A percentile compares a stretch with the other conserved stretches of the same genome.
These are phyloP conservation scores for Pythium dissimile DNA, from an alignment of 352 stramenopile genomes.

Conservation along the genomic window DNA sequence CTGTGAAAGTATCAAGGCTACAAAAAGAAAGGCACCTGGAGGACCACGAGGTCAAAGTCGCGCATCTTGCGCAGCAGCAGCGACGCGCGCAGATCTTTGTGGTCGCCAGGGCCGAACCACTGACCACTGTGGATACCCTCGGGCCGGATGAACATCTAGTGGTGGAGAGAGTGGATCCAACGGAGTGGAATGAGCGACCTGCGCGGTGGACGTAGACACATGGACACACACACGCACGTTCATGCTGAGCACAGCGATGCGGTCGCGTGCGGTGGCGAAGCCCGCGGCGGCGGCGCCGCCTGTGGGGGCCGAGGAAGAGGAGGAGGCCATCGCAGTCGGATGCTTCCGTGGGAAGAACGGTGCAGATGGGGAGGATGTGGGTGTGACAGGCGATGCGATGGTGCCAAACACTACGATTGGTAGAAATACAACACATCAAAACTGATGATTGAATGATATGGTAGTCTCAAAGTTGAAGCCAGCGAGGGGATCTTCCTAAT, in stretches of 20 bases:
- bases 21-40: too few relatives aligned
- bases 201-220: too few relatives aligned
- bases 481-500: neutral
- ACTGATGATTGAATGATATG: too few relatives aligned
- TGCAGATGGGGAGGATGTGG: too few relatives aligned
- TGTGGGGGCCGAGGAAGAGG: neutral
- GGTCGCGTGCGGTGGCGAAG: constrained; percentile 27
- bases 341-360: neutral
- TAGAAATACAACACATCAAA: too few relatives aligned
- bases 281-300: neutral
- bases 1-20: too few relatives aligned
- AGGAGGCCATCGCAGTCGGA: too few relatives aligned
- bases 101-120: constrained; percentile 68
- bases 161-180: neutral
- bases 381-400: too few relatives aligned
- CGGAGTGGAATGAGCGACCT: neutral
- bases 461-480: too few relatives aligned
- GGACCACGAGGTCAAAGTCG: constrained; percentile 66
- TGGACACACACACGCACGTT: constrained; percentile 51
- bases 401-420: too few relatives aligned
- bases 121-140: constrained; percentile 72
- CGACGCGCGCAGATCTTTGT: constrained; percentile 66
- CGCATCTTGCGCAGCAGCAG: constrained; percentile 72
- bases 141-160: constrained; percentile 69
- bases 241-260: constrained; percentile 64